Conservation (phyloP, 106 monocot species). For the Allium fistulosum region DNA sequence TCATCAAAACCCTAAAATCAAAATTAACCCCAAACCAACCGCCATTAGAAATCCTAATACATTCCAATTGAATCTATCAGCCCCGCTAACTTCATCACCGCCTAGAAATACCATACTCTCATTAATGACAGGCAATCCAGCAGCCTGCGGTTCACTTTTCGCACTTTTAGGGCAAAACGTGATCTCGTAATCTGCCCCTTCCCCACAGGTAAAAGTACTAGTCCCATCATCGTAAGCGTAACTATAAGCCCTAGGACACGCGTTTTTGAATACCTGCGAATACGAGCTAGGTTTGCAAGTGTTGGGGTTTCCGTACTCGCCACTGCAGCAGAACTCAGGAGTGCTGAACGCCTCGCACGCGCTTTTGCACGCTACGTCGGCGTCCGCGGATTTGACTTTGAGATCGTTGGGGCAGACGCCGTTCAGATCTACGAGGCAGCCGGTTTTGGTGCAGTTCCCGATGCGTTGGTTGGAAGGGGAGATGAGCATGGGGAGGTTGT, state of each 20-base stretch:
- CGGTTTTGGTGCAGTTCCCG: conserved; percentile 48
- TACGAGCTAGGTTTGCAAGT: conserved; percentile 74
- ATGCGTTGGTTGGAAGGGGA: conserved; percentile 4
- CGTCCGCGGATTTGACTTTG: conserved; percentile 24
- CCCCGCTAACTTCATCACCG: conserved; percentile 14
- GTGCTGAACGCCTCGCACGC: conserved; percentile 86
- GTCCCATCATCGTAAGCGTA: conserved; percentile 93
- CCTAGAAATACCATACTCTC: conserved; percentile 29
- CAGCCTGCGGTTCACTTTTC: background rate
- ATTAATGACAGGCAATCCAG: conserved; percentile 20
- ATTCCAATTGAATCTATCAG: background rate
- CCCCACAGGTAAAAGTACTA: conserved; percentile 77
- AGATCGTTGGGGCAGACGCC: conserved; percentile 68
- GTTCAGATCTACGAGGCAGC: conserved; percentile 63
- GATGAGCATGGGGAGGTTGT: conserved; percentile 57
- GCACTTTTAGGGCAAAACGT: background rate
- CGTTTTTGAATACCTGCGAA: conserved; percentile 89
- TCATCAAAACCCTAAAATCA: too few species aligned
- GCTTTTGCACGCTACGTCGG: conserved; percentile 68
- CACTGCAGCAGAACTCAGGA: conserved; percentile 82
- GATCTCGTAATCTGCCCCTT: background rate
- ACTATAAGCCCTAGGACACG: conserved; percentile 81
- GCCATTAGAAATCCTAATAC: background rate
- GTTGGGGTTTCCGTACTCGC: conserved; percentile 70
- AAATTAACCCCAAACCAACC: background rate